A percentile compares a stretch with the other conserved stretches of the same genome.
Evolutionary conservation across 345 rosid genomes (phyloP).

Genomic region (Lenwebbia sp.): DNA sequence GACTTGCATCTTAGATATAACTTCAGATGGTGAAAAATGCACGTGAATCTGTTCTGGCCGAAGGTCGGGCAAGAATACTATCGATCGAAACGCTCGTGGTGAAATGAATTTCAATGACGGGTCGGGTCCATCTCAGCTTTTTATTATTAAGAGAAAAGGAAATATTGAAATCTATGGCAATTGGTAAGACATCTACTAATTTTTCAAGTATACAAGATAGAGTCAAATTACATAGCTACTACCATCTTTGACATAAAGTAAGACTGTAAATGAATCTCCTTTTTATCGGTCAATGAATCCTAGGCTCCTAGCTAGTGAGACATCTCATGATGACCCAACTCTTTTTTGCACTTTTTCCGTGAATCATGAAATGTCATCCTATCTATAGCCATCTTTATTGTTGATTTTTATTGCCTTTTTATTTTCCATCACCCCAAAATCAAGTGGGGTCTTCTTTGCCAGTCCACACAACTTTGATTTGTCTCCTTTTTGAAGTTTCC

Average conservation of each 20-base stretch:
- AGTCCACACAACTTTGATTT: not conserved
- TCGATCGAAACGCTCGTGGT: not conserved
- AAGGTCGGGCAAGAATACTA: not conserved
- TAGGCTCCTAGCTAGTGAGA: not conserved
- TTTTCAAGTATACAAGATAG: not conserved
- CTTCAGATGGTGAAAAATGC: not conserved
- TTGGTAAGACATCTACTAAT: not conserved
- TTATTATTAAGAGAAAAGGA: not conserved
- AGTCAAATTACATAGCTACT: not conserved
- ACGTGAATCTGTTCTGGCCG: not conserved
- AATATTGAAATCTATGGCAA: not conserved
- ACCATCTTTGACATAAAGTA: not conserved
- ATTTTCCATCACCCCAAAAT: not conserved
- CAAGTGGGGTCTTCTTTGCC: not conserved
- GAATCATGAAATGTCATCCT: not conserved
- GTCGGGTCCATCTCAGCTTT: not conserved
- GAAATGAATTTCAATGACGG: not conserved
- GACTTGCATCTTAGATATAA: not conserved
- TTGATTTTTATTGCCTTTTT: not conserved
- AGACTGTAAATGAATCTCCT: not conserved
- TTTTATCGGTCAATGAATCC: not conserved
- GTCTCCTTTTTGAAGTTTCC: not conserved
- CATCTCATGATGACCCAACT: not conserved
- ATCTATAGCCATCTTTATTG: not conserved
- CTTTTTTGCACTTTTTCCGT: not conserved